These are phyloP conservation scores for Tagetes erecta DNA, from an alignment of 129 eudicot species.

Conservation along the genomic window DNA sequence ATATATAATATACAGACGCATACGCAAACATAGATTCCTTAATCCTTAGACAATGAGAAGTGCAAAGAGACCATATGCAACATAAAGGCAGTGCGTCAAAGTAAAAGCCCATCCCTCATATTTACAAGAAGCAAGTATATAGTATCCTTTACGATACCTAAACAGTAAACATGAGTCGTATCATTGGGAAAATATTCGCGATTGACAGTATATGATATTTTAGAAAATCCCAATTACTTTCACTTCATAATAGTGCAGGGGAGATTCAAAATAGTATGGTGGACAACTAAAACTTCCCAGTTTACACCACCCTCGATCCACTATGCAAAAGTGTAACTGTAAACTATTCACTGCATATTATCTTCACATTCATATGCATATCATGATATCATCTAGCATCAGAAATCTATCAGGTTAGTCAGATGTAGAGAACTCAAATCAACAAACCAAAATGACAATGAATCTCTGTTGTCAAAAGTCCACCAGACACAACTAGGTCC, in stretches of 20 bases:
- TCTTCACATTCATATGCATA: not conserved
- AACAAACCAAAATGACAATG: not conserved
- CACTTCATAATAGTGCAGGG: not conserved
- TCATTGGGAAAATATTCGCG: not conserved
- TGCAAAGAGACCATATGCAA: slow-evolving; percentile 7
- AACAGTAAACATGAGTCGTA: not conserved
- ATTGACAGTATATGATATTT: not conserved
- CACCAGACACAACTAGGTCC: too few relatives aligned
- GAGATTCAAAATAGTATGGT: not conserved
- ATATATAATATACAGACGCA: slow-evolving; percentile 8
- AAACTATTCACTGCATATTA: not conserved
- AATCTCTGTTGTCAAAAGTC: too few relatives aligned
- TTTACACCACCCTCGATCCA: not conserved
- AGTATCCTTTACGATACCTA: not conserved
- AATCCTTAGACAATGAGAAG: slow-evolving; percentile 4
- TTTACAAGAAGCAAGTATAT: not conserved
- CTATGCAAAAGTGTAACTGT: not conserved
- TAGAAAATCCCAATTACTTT: not conserved
- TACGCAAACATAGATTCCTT: not conserved
- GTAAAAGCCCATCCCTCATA: not conserved
- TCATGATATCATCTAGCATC: not conserved
- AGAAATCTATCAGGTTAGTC: slow-evolving; percentile 8
- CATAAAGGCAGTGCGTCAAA: not conserved
- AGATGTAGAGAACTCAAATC: slow-evolving; percentile 2
- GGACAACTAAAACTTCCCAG: not conserved